These are phyloP conservation scores for Schwanniomyces pseudopolymorphus DNA, from an alignment of 805 yeast genomes.

Conservation along the genomic window DNA sequence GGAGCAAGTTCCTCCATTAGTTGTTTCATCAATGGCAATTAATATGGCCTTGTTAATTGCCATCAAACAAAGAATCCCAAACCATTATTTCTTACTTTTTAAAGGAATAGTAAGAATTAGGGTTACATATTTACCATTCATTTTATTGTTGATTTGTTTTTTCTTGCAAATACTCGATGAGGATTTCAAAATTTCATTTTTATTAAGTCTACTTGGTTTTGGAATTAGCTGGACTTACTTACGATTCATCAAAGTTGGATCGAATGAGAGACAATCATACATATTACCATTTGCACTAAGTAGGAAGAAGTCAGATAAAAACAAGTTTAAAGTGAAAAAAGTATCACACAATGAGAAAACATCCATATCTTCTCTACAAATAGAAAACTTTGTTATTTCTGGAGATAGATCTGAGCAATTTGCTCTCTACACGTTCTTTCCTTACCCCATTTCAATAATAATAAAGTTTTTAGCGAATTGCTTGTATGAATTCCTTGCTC, in stretches of 20 bases:
- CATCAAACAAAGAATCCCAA: slow-evolving; percentile 64
- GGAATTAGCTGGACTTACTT: slow-evolving; percentile 39
- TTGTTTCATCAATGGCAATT: slow-evolving; percentile 56
- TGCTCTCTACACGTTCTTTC: slow-evolving; percentile 42
- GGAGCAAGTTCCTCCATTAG: slow-evolving; percentile 38
- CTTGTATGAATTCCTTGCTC: slow-evolving; percentile 20
- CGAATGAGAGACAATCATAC: slow-evolving; percentile 44
- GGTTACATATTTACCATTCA: slow-evolving; percentile 40
- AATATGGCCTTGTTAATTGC: slow-evolving; percentile 61
- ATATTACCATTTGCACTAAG: slow-evolving; percentile 33
- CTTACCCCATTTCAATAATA: slow-evolving; percentile 33
- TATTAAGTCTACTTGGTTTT: slow-evolving; percentile 30
- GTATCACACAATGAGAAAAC: background rate
- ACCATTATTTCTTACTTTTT: slow-evolving; percentile 53
- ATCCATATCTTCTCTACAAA: slow-evolving; percentile 10
- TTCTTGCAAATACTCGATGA: slow-evolving; percentile 21
- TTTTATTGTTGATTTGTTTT: slow-evolving; percentile 23
- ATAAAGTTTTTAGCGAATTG: slow-evolving; percentile 17
- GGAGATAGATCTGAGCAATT: slow-evolving; percentile 33
- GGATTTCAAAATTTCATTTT: slow-evolving; percentile 25
- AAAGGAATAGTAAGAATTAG: slow-evolving; percentile 46
- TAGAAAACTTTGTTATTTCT: slow-evolving; percentile 15
- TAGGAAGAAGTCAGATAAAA: slow-evolving; percentile 17
- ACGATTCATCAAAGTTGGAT: slow-evolving; percentile 39
- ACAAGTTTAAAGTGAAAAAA: slow-evolving; percentile 6